phyloP scores from a whole-genome alignment of 225 moss, liverwort and hornwort genomes.

The Polytrichum commune region DNA sequence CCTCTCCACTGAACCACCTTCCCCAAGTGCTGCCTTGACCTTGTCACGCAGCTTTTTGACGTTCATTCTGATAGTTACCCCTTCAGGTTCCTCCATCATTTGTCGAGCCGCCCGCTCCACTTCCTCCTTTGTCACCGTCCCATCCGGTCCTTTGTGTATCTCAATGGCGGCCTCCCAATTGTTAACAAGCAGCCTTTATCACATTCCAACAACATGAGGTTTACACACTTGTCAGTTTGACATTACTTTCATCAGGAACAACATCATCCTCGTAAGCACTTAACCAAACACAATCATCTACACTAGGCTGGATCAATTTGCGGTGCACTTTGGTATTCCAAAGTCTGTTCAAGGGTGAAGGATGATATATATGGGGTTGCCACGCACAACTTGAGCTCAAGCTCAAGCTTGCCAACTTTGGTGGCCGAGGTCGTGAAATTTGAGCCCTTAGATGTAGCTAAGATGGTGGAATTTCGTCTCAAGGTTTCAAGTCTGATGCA shows the following conservation, averaged over 20 bases:
- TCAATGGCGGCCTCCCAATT: slow-evolving; percentile 28
- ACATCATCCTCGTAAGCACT: neutral
- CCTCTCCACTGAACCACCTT: slow-evolving; percentile 16
- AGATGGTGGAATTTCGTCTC: too few species aligned
- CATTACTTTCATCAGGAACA: neutral
- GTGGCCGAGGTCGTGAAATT: too few species aligned
- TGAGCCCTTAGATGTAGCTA: too few species aligned
- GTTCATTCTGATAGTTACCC: slow-evolving; percentile 16
- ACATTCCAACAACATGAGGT: neutral
- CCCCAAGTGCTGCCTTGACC: slow-evolving; percentile 17
- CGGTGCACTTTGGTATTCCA: too few species aligned
- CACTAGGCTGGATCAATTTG: neutral
- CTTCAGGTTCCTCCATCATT: slow-evolving; percentile 30
- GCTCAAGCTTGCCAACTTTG: too few species aligned
- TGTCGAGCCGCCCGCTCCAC: slow-evolving; percentile 20
- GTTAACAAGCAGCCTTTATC: slow-evolving; percentile 37
- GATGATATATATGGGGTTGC: neutral
- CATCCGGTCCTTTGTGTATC: slow-evolving; percentile 18
- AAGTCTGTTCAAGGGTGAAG: too few species aligned
- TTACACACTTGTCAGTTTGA: neutral
- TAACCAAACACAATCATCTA: neutral
- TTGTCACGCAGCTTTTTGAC: slow-evolving; percentile 24
- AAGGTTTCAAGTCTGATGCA: too few species aligned
- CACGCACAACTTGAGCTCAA: neutral
- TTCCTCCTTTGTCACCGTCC: slow-evolving; percentile 19